Evolutionary conservation across 306 rosid species (phyloP).

Genomic region (Rosa lucieae): DNA sequence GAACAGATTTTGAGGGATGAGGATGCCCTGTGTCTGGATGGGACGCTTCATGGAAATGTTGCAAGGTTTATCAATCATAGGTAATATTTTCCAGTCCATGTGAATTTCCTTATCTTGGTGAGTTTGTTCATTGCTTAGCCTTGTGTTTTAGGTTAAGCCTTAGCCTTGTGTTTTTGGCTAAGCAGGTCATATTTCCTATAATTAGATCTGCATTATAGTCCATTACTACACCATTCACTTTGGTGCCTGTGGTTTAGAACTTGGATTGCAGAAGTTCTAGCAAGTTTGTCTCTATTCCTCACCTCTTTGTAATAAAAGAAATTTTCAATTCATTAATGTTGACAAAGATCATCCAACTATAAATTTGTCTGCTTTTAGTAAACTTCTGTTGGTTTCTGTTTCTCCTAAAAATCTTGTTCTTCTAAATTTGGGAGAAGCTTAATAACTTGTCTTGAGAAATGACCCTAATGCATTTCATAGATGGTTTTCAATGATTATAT

Average conservation of each 20-base stretch:
- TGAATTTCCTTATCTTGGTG: not conserved
- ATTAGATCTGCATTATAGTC: not conserved
- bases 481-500: not conserved
- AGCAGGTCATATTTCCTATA: not conserved
- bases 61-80: slow-evolving; percentile 96
- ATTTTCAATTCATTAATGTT: not conserved
- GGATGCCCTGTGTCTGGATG: slow-evolving; percentile 91
- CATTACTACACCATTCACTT: not conserved
- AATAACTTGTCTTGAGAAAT: not conserved
- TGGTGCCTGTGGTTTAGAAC: not conserved
- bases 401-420: not conserved
- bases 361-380: not conserved
- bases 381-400: not conserved
- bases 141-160: not conserved
- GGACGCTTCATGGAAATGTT: slow-evolving; percentile 80
- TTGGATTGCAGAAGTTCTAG: not conserved
- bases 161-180: not conserved
- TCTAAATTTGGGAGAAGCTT: not conserved
- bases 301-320: not conserved
- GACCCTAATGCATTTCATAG: not conserved
- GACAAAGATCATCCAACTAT: not conserved
- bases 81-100: slow-evolving; percentile 30
- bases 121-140: not conserved
- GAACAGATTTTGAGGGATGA: slow-evolving; percentile 72
- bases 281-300: not conserved